Evolutionary conservation across 257 asterid genomes (phyloP).

Genomic region (Nicotiana noctiflora): DNA sequence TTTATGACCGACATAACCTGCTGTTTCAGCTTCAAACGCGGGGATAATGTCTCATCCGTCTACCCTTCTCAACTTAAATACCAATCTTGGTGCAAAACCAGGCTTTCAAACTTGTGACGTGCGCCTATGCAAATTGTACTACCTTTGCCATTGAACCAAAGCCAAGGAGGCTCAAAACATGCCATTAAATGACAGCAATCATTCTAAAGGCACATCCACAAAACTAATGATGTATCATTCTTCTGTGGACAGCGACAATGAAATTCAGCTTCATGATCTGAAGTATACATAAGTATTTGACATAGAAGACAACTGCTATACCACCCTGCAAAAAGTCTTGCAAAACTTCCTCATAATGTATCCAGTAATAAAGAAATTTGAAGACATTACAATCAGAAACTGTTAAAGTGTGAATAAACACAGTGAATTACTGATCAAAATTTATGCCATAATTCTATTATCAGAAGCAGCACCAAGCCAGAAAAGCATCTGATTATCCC

Average conservation of each 20-base stretch:
- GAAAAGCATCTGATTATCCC: too few relatives aligned
- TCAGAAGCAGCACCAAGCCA: too few relatives aligned
- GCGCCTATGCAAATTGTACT: neutral
- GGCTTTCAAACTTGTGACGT: neutral
- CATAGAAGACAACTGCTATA: too few relatives aligned
- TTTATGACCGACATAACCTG: neutral
- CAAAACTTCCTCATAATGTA: too few relatives aligned
- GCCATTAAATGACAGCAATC: neutral
- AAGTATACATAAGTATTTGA: neutral
- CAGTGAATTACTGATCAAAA: too few relatives aligned
- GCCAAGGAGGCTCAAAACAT: neutral
- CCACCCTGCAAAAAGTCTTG: too few relatives aligned
- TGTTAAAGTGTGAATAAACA: neutral
- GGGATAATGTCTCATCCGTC: neutral
- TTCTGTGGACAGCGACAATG: neutral
- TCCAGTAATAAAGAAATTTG: too few relatives aligned
- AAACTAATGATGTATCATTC: too few relatives aligned
- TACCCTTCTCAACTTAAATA: neutral
- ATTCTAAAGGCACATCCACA: neutral
- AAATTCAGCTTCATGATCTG: neutral
- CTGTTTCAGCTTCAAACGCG: neutral
- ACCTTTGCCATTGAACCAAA: neutral
- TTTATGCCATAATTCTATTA: too few relatives aligned
- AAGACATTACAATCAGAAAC: too few relatives aligned
- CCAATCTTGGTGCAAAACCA: neutral